Evolutionary conservation across 768 basidiomycete genomes (phyloP).

Genomic region (Lenzites betulinus): DNA sequence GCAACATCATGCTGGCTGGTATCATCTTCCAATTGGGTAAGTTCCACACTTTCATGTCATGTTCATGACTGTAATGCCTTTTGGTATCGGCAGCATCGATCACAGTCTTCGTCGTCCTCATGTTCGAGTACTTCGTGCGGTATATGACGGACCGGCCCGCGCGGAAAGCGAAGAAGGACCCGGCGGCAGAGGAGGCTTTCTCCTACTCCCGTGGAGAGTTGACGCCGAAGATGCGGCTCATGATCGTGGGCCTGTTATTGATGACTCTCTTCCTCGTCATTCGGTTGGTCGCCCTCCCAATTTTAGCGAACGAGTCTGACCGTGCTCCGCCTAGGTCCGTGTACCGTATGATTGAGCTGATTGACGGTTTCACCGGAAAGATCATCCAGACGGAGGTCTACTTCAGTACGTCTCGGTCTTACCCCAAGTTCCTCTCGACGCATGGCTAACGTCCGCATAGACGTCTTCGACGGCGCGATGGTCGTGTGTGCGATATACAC

Average conservation of each 20-base stretch:
- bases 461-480: constrained; percentile 52
- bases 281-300: constrained; percentile 2
- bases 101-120: constrained; percentile 12
- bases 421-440: too few relatives aligned
- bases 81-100: constrained; percentile 3
- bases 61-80: too few relatives aligned
- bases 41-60: not conserved
- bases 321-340: constrained; percentile 35
- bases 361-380: constrained; percentile 50
- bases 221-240: not conserved
- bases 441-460: constrained; percentile 28
- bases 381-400: constrained; percentile 50
- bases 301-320: not conserved
- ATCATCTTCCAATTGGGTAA: constrained; percentile 47
- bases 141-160: constrained; percentile 4
- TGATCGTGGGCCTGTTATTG: constrained; percentile 4
- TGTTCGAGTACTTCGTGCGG: constrained; percentile 5
- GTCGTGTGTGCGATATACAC: constrained; percentile 45
- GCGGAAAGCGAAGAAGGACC: not conserved
- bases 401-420: constrained; percentile 41
- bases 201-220: not conserved
- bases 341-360: constrained; percentile 51
- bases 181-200: not conserved
- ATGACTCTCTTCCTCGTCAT: constrained; percentile 16
- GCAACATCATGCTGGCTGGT: constrained; percentile 42